Evolutionary conservation across 2,329 filamentous ascomycete genomes (phyloP).

Genomic region (Fusarium floridanum): DNA sequence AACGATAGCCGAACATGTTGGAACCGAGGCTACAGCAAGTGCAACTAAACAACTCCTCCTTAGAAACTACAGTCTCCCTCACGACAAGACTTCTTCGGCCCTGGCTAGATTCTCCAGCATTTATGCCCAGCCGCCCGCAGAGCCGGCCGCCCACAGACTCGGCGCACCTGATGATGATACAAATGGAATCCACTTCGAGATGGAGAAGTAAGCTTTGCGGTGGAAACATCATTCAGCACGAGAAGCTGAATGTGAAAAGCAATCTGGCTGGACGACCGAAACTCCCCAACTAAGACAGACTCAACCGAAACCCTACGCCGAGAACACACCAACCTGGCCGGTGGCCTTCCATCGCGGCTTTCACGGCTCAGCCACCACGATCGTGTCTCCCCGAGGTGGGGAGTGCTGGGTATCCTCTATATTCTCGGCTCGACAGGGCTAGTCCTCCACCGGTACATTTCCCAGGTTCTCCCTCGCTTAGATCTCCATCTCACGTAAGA

Average conservation of each 20-base stretch:
- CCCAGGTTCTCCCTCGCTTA: too few species aligned
- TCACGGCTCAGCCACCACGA: neutral
- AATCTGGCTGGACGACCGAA: neutral
- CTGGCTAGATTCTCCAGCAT: neutral
- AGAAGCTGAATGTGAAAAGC: neutral
- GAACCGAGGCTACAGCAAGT: neutral
- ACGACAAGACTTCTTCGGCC: neutral
- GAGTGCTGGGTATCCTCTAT: too few species aligned
- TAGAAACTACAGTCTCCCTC: neutral
- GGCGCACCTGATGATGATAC: neutral
- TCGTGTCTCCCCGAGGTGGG: too few species aligned
- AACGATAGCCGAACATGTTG: neutral
- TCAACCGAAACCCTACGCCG: neutral
- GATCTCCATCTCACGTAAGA: too few species aligned
- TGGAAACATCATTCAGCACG: neutral
- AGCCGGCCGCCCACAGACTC: neutral
- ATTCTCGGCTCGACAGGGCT: too few species aligned
- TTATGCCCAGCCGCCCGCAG: fast-evolving
- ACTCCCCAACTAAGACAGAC: neutral
- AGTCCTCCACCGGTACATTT: too few species aligned
- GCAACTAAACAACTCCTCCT: neutral
- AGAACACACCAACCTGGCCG: neutral
- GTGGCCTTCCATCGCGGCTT: neutral
- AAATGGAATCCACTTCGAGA: neutral
- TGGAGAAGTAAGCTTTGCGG: neutral